phyloP scores from a whole-genome alignment of 2,329 filamentous ascomycete species.

The Blumeria graminis region DNA sequence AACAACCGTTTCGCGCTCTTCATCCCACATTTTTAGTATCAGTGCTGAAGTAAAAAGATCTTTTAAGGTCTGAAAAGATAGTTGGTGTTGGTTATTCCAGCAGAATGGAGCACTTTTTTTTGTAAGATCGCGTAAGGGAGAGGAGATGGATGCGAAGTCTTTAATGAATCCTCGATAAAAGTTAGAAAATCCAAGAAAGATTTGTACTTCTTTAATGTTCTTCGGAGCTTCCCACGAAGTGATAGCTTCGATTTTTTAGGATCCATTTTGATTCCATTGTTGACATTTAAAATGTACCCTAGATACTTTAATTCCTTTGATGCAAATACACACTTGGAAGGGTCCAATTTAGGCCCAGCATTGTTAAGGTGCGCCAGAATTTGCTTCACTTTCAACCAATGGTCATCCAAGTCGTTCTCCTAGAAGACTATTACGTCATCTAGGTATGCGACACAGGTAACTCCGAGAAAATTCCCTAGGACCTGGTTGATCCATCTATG shows the following conservation, averaged over 20 bases:
- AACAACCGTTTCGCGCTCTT: not conserved
- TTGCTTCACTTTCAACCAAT: not conserved
- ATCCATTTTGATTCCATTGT: not conserved
- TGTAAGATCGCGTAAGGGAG: not conserved
- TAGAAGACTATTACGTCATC: not conserved
- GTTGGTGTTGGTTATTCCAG: not conserved
- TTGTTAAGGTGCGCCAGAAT: not conserved
- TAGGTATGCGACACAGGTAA: not conserved
- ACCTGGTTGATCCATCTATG: not conserved
- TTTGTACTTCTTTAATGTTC: not conserved
- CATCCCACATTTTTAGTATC: not conserved
- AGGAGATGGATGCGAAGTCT: not conserved
- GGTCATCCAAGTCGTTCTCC: not conserved
- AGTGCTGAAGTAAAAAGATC: not conserved
- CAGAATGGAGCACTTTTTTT: not conserved
- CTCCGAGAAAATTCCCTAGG: not conserved
- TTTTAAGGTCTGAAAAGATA: not conserved
- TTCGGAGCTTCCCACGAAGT: not conserved
- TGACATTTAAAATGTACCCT: not conserved
- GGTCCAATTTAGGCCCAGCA: not conserved
- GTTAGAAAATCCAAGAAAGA: not conserved
- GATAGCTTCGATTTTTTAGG: not conserved
- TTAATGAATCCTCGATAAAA: not conserved
- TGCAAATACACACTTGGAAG: not conserved
- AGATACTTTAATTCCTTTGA: not conserved